These are phyloP conservation scores for Rhododendron molle DNA, from an alignment of 148 eudicot genomes.

Conservation along the genomic window DNA sequence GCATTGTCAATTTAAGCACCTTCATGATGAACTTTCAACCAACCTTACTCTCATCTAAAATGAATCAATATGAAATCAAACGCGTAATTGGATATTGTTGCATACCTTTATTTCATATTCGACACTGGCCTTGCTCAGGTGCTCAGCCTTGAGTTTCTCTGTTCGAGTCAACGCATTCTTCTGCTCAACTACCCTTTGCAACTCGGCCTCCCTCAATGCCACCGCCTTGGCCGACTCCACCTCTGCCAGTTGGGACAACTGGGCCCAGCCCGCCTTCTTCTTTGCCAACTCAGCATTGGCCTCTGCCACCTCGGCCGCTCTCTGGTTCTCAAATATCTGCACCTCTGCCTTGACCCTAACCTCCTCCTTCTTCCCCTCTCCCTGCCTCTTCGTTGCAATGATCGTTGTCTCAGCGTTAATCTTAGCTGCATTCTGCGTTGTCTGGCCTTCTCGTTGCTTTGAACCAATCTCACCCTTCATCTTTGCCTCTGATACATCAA, in stretches of 20 bases:
- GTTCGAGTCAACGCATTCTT: conserved; percentile 15
- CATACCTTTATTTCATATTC: conserved; percentile 24
- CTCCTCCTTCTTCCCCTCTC: conserved; percentile 23
- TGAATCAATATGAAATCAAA: neutral
- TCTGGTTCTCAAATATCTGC: conserved; percentile 18
- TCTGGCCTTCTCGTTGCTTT: conserved; percentile 14
- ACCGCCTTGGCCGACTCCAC: conserved; percentile 22
- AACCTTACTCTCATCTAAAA: neutral
- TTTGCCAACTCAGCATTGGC: conserved; percentile 23
- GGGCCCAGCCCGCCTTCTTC: conserved; percentile 28
- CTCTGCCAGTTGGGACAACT: conserved; percentile 18
- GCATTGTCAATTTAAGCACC: neutral
- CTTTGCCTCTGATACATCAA: conserved; percentile 25
- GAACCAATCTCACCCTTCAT: conserved; percentile 26
- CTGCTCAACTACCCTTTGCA: conserved; percentile 24
- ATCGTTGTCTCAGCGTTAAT: conserved; percentile 25
- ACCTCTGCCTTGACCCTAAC: conserved; percentile 20
- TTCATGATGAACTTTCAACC: neutral
- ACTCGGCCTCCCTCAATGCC: conserved; percentile 23
- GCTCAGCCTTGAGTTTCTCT: conserved; percentile 28
- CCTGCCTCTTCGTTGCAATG: conserved; percentile 17
- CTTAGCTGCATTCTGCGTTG: conserved; percentile 21
- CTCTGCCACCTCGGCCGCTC: conserved; percentile 24
- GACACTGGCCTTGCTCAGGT: conserved; percentile 24
- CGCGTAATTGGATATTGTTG: neutral